phyloP scores from a whole-genome alignment of 306 rosid species.

The Cucurbita argyrosperma region DNA sequence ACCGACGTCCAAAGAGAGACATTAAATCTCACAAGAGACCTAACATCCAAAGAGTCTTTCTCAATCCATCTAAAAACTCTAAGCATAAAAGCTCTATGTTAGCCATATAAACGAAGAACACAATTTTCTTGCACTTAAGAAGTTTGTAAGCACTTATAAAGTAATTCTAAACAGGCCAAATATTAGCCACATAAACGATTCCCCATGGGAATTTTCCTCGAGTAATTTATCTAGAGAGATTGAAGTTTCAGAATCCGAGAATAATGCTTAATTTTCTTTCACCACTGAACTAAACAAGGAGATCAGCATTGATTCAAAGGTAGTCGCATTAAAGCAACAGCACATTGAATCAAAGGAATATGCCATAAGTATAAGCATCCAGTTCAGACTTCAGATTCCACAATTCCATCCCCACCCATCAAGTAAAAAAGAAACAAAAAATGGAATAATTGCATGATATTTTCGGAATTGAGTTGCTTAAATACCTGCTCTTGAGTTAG shows the following conservation, averaged over 20 bases:
- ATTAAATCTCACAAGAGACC: no score
- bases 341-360: background rate
- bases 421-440: background rate
- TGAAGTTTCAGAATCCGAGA: background rate
- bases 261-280: background rate
- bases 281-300: background rate
- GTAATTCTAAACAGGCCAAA: background rate
- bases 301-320: constrained; percentile 6
- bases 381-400: background rate
- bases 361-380: background rate
- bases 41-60: no score
- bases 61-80: no score
- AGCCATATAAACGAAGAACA: no score
- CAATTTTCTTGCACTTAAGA: no score
- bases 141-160: background rate
- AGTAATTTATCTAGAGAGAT: background rate
- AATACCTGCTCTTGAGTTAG: constrained; percentile 81
- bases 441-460: background rate
- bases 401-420: background rate
- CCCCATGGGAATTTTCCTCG: background rate
- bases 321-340: background rate
- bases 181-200: background rate
- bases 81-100: no score
- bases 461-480: background rate
- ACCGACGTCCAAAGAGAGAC: no score